phyloP scores from a whole-genome alignment of 805 yeast species.

The Yamadazyma laniorum region DNA sequence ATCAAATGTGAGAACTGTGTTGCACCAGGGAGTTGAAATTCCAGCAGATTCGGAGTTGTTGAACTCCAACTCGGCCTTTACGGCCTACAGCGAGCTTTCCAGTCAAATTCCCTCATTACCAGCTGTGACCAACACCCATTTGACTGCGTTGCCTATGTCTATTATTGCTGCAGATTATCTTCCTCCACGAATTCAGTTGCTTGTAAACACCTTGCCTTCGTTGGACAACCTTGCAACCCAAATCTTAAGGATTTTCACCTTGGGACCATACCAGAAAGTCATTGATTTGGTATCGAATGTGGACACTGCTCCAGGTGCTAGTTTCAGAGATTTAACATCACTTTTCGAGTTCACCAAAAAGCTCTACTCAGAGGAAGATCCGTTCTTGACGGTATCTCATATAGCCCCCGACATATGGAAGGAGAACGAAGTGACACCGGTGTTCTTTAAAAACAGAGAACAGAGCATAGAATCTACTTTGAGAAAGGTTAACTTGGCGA shows the following conservation, averaged over 20 bases:
- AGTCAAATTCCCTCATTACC: conserved; percentile 35
- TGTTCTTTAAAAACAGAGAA: conserved; percentile 57
- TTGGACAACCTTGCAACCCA: conserved; percentile 83
- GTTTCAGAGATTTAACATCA: conserved; percentile 65
- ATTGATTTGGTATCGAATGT: conserved; percentile 65
- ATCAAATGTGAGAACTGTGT: no score
- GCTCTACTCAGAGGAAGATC: conserved; percentile 67
- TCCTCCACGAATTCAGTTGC: conserved; percentile 61
- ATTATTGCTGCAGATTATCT: conserved; percentile 54
- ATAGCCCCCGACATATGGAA: conserved; percentile 72
- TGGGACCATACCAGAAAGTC: conserved; percentile 74
- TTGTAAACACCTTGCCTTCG: conserved; percentile 68
- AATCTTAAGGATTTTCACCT: conserved; percentile 66
- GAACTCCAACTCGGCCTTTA: conserved; percentile 39
- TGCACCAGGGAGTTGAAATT: conserved; percentile 22
- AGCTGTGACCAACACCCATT: conserved; percentile 43
- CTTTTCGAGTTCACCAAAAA: conserved; percentile 75
- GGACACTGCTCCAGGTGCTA: conserved; percentile 64
- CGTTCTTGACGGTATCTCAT: conserved; percentile 67
- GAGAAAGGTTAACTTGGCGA: conserved; percentile 82
- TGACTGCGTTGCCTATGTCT: conserved; percentile 60
- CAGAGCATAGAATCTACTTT: conserved; percentile 62
- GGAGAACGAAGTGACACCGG: conserved; percentile 57
- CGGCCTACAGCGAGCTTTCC: conserved; percentile 42
- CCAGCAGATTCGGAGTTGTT: conserved; percentile 44